Base-by-base conservation (phyloP, 495 filamentous ascomycete genomes). In the Podospora pseudocomata region DNA sequence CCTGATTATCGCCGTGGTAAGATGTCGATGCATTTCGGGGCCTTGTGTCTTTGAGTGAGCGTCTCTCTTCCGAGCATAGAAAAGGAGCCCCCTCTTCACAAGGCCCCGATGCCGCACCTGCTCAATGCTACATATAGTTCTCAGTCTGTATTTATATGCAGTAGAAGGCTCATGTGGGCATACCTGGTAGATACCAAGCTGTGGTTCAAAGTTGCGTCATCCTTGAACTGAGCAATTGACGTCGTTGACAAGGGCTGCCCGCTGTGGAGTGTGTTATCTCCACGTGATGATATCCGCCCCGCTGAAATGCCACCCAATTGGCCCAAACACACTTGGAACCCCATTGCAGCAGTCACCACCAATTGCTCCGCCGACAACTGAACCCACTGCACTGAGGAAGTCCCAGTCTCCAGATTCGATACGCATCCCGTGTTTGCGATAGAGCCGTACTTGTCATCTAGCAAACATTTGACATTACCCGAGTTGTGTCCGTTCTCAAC, bases 341-440 rank as follows among this genome's bases (percentile, higher is more conserved):
- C 39, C 9, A 5, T 2, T 20, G 39, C 32, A 64, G 23, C 64
- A 56, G 49, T 49, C 39, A 49, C 15, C 39, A 49, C 26, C 55
- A 27, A 65, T 56, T 65, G 44, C 63, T 65, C 49, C 64, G 49
- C 64, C 20, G 53, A 65, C 23, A 15, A 54, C 26, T 13, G 39
- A 28, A 64, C 49, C 18, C 39, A n/a, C 63, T 26, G 56, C 20
- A 20, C 19, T 27, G 56, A 58, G 56, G 56, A 58, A n/a, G 56
- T 20, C 56, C 56, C 56, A 58, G 56, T 49, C 39, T 49, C 39
- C 39, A 13, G 39, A 11, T 16, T 13, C 39, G 5, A 49, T 9
- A 49, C 39, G 39, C 39, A 3, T 49, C 5, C 39, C 39, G 39
- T 49, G 15, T 49, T 49, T 49, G 39, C 39, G 39, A 49, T 13